Conservation (phyloP, 2,329 filamentous ascomycete genomes). For the Diplodia mutila region DNA sequence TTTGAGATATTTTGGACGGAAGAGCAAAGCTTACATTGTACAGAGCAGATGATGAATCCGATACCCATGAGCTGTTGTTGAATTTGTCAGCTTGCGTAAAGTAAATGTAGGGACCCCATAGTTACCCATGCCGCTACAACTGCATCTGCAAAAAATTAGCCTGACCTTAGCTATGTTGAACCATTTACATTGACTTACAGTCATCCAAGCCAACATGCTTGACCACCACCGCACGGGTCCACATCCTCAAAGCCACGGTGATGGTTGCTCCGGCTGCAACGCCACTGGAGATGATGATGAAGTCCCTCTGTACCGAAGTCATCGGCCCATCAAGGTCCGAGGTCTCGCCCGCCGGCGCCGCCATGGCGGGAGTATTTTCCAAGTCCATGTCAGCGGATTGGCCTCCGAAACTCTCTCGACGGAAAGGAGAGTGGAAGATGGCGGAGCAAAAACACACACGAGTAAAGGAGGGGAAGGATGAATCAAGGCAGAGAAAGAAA, state of each 20-base stretch:
- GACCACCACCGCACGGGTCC: background rate
- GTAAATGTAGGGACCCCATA: background rate
- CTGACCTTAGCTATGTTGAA: background rate
- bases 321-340: background rate
- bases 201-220: slow-evolving; percentile 5
- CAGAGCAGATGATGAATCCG: background rate
- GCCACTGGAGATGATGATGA: background rate
- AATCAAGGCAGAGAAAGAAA: background rate
- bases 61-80: slow-evolving; percentile 8
- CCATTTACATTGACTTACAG: background rate
- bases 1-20: background rate
- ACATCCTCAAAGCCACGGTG: background rate
- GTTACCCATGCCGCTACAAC: slow-evolving; percentile 8
- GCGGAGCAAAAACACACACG: background rate
- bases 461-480: background rate
- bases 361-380: slow-evolving; percentile 9
- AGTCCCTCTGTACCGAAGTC: background rate
- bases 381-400: background rate
- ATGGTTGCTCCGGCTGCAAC: background rate
- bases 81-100: background rate
- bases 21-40: background rate
- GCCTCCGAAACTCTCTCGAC: background rate
- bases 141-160: background rate
- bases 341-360: slow-evolving; percentile 7
- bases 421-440: background rate